A percentile compares a stretch with the other conserved stretches of the same genome.
These are phyloP conservation scores for Hermanozyma aechmeae DNA, from an alignment of 805 yeast genomes.

Conservation along the genomic window DNA sequence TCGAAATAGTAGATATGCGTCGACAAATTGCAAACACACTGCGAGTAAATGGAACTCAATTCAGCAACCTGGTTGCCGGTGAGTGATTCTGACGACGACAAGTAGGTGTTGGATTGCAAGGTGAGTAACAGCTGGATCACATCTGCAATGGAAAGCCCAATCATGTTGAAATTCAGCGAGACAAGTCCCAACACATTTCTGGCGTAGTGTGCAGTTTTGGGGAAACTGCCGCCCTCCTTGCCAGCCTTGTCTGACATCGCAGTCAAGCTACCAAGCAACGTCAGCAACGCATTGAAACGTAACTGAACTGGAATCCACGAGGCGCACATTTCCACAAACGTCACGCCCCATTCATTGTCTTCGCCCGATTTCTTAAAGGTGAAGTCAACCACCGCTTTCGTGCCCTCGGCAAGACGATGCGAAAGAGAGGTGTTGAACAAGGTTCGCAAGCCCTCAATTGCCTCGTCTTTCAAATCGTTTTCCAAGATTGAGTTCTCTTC, in stretches of 20 bases:
- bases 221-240: constrained; percentile 6
- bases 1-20: constrained; percentile 78
- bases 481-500: constrained; percentile 27
- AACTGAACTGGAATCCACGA: constrained; percentile 76
- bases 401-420: constrained; percentile 49
- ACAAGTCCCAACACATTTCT: constrained; percentile 47
- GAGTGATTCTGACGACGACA: constrained; percentile 14
- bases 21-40: constrained; percentile 60
- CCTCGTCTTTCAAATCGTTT: constrained; percentile 36
- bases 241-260: constrained; percentile 11
- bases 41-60: constrained; percentile 37
- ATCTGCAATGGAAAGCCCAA: constrained; percentile 82
- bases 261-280: constrained; percentile 24
- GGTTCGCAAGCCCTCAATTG: constrained; percentile 41
- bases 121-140: constrained; percentile 50
- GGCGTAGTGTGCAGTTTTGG: constrained; percentile 31
- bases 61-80: constrained; percentile 13
- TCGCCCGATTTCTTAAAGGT: constrained; percentile 26
- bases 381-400: constrained; percentile 39
- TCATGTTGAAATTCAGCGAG: constrained; percentile 72
- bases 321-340: constrained; percentile 55
- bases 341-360: constrained; percentile 39
- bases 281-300: constrained; percentile 53
- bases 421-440: constrained; percentile 58
- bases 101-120: constrained; percentile 33